Evolutionary conservation across 1,284 basidiomycete genomes (phyloP).

Genomic region (Ceratobasidium sp.): DNA sequence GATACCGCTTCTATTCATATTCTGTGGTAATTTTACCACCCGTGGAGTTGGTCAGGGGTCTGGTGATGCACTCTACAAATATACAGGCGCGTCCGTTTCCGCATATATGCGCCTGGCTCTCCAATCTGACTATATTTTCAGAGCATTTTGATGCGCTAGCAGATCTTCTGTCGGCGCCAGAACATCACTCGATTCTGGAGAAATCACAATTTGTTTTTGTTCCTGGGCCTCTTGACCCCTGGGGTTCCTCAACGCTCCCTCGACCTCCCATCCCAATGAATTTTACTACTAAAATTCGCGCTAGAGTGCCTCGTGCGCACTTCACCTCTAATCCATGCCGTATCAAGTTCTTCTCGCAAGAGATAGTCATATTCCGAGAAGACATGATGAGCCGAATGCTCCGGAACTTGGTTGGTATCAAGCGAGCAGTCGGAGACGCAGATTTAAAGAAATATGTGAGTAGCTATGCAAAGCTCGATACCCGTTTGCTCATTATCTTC

Average conservation of each 20-base stretch:
- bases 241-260: conserved; percentile 80
- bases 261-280: conserved; percentile 80
- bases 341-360: conserved; percentile 94
- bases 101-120: neutral
- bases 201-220: conserved; percentile 92
- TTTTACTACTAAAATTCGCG: conserved; percentile 73
- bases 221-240: conserved; percentile 91
- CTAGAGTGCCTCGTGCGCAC: conserved; percentile 78
- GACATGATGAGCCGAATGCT: conserved; percentile 95
- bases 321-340: conserved; percentile 95
- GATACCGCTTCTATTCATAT: conserved; percentile 85
- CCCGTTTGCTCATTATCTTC: conserved; percentile 10
- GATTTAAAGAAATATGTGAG: conserved; percentile 89
- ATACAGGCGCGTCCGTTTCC: conserved; percentile 71
- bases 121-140: conserved; percentile 51
- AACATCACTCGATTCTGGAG: conserved; percentile 78
- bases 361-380: conserved; percentile 94
- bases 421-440: conserved; percentile 73
- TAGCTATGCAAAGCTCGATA: conserved; percentile 16
- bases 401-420: conserved; percentile 88
- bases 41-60: conserved; percentile 81
- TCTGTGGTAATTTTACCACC: conserved; percentile 96
- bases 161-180: conserved; percentile 74
- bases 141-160: conserved; percentile 88
- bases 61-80: conserved; percentile 79